A percentile compares a stretch with the other conserved stretches of the same genome.
These are phyloP conservation scores for Gaultheria prostrata DNA, from an alignment of 148 eudicot genomes.

Conservation along the genomic window DNA sequence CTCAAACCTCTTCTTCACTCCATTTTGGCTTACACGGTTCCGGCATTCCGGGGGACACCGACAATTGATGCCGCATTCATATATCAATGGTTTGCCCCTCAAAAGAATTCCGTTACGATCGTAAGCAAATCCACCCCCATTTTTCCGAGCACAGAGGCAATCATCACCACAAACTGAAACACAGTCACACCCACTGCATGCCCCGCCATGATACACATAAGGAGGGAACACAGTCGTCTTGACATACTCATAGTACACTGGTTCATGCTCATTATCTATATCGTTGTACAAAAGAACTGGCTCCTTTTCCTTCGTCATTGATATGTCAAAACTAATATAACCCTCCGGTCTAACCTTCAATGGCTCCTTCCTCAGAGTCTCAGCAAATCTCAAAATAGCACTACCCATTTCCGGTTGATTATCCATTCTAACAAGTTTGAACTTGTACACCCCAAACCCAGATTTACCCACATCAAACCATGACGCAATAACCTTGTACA, in stretches of 20 bases:
- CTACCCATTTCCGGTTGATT: conserved; percentile 93
- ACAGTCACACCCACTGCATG: conserved; percentile 60
- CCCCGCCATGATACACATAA: conserved; percentile 41
- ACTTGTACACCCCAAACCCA: conserved; percentile 90
- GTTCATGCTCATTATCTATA: conserved; percentile 59
- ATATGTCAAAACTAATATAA: conserved; percentile 63
- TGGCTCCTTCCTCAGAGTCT: conserved; percentile 45
- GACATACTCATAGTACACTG: conserved; percentile 63
- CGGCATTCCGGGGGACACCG: conserved; percentile 63
- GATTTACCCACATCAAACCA: conserved; percentile 94
- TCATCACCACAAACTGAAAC: conserved; percentile 44
- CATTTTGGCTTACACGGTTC: conserved; percentile 80
- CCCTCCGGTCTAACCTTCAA: conserved; percentile 61
- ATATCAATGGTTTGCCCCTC: conserved; percentile 76
- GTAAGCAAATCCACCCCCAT: conserved; percentile 78
- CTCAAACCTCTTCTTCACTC: conserved; percentile 62
- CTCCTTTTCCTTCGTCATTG: conserved; percentile 54
- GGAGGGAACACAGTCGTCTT: conserved; percentile 60
- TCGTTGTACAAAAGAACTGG: conserved; percentile 77
- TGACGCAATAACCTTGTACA: conserved; percentile 54
- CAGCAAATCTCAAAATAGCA: conserved; percentile 50
- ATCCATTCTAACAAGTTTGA: conserved; percentile 58
- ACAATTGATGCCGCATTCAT: conserved; percentile 75
- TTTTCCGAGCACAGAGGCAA: conserved; percentile 61
- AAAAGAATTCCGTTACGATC: conserved; percentile 60